phyloP scores from a whole-genome alignment of 2,329 filamentous ascomycete species.

The Aspergillus awamori region DNA sequence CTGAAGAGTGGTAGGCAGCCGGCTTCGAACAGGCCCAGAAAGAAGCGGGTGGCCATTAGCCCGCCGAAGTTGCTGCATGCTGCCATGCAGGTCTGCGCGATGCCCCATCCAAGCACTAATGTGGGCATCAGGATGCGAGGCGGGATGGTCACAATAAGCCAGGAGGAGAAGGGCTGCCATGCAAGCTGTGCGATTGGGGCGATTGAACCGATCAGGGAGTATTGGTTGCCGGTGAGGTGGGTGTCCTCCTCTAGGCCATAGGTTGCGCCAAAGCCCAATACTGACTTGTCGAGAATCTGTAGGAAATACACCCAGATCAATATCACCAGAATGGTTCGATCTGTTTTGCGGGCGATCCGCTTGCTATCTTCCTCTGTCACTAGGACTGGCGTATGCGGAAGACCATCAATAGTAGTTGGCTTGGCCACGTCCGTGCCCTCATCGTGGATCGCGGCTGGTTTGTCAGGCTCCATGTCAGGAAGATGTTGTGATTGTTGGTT shows the following conservation, averaged over 20 bases:
- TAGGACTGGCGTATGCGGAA: slow-evolving; percentile 13
- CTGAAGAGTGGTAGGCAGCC: slow-evolving; percentile 52
- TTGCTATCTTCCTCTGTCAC: slow-evolving; percentile 48
- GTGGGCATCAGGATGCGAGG: slow-evolving; percentile 61
- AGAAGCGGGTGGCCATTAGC: slow-evolving; percentile 54
- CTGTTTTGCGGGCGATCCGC: slow-evolving; percentile 64
- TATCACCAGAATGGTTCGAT: slow-evolving; percentile 58
- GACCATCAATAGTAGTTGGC: background rate
- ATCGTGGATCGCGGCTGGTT: slow-evolving; percentile 2
- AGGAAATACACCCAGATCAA: slow-evolving; percentile 52
- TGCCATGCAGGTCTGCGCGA: slow-evolving; percentile 53
- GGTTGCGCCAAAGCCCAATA: slow-evolving; percentile 61
- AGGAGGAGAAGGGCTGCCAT: slow-evolving; percentile 63
- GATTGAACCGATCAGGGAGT: slow-evolving; percentile 62
- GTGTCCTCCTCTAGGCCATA: slow-evolving; percentile 57
- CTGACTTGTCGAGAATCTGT: slow-evolving; percentile 61
- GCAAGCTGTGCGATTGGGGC: slow-evolving; percentile 62
- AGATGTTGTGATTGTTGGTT: background rate
- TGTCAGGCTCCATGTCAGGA: slow-evolving; percentile 5
- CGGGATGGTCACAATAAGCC: slow-evolving; percentile 63
- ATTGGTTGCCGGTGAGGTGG: slow-evolving; percentile 56
- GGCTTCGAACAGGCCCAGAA: slow-evolving; percentile 57
- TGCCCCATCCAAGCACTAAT: slow-evolving; percentile 53
- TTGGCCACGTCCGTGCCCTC: background rate
- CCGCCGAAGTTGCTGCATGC: slow-evolving; percentile 50